Evolutionary conservation across 148 eudicot genomes (phyloP), one percentile per base, ranked within the genome.

Genomic region (Camellia japonica): DNA sequence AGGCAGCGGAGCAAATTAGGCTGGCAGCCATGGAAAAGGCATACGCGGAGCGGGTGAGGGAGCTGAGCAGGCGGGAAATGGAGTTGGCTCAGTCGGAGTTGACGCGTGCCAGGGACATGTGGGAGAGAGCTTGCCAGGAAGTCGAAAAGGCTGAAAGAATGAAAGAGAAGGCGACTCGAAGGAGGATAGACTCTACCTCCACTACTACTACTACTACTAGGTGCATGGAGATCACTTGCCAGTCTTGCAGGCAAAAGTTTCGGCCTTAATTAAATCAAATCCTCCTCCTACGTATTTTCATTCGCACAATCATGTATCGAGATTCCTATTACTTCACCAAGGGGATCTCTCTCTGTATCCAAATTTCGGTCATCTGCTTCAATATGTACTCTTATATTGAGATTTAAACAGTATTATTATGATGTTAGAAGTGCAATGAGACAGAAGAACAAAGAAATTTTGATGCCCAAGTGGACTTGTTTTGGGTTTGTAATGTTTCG

Each of bases 81-180:
- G 97, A 93, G 88, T 9, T 89, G 62, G 98, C 98, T 2, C 98
- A 95, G 74, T 84, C 94, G 0, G 97, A 95, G 86, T 93, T 95
- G 7, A 90, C 93, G 10, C 89, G 94, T 0, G 98, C 98, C 2
- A 85, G 97, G 69, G 81, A 77, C 55, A 69, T 89, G 84, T 93
- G 97, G 98, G 95, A 93, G 75, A 88, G 94, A 80, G 97, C 98
- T 6, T 81, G 90, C 0, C 94, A 93, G 5, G 97, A 93, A 38
- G 88, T 95, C 4, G 89, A 89, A 5, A 86, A 74, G 69, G 98
- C 87, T 0, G 90, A 95, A 83, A 88, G 84, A 58, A 70, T 93
- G 82, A 90, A 87, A 83, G 91, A 90, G 67, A 80, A 72, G 18
- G 93, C 93, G 3, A 84, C 79, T 16, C 65, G 83, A 10, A 59